Evolutionary conservation across 2,329 filamentous ascomycete genomes (phyloP).

Genomic region (Neofusicoccum cordaticola): DNA sequence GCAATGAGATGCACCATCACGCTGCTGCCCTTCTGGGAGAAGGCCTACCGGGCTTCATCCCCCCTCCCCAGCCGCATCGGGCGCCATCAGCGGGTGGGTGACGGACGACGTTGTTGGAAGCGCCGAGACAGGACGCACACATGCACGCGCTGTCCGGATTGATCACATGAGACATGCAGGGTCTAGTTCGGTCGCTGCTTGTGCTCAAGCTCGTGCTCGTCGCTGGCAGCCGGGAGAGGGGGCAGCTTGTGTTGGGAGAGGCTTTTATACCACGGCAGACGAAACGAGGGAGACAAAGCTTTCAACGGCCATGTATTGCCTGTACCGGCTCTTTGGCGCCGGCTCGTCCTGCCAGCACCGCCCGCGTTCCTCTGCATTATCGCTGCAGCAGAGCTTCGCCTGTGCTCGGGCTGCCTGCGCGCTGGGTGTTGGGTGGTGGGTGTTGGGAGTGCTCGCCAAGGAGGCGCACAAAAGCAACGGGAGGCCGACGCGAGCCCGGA

Average conservation of each 20-base stretch:
- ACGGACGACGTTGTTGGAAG: background rate
- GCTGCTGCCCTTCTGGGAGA: background rate
- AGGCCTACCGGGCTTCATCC: background rate
- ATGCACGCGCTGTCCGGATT: background rate
- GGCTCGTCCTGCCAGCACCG: background rate
- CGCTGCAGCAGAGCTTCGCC: background rate
- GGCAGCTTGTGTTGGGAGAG: background rate
- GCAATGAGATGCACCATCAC: too few species aligned
- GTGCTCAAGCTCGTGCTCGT: background rate
- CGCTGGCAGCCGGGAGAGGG: background rate
- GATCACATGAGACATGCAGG: slow-evolving; percentile 5
- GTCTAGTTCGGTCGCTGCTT: background rate
- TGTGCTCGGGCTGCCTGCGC: too few species aligned
- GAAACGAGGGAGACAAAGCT: background rate
- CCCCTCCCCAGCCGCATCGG: background rate
- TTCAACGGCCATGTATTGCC: background rate
- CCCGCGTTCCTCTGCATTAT: background rate
- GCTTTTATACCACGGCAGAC: background rate
- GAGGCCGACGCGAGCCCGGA: background rate
- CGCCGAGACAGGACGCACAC: background rate
- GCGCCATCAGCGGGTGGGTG: background rate
- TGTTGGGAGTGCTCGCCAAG: too few species aligned
- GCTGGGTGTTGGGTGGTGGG: too few species aligned
- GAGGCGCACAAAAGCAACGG: background rate
- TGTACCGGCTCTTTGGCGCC: background rate